Percentiles rank a stretch among this genome's conserved stretches.
Conservation (phyloP, 2,329 filamentous ascomycete genomes). For the Aspergillus tamarii region DNA sequence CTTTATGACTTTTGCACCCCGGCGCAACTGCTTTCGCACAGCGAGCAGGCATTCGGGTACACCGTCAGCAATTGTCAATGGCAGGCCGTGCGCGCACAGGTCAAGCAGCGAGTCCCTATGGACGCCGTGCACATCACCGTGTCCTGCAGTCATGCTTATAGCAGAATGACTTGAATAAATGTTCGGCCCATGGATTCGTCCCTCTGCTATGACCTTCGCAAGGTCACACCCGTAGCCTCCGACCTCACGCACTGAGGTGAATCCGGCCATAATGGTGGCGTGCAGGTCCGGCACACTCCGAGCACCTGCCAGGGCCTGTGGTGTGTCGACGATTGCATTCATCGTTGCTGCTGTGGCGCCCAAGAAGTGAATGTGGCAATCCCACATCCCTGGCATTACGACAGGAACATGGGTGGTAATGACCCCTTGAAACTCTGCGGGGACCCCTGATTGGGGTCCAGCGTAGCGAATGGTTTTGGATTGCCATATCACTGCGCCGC, state of each 20-base stretch:
- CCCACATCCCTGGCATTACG: conserved; percentile 58
- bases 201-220: conserved; percentile 47
- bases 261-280: conserved; percentile 51
- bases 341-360: conserved; percentile 34
- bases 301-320: conserved; percentile 44
- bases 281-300: conserved; percentile 46
- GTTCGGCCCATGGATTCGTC: conserved; percentile 51
- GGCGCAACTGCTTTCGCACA: conserved; percentile 49
- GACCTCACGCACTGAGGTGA: conserved; percentile 56
- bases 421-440: conserved; percentile 35
- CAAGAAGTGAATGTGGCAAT: conserved; percentile 55
- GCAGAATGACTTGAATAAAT: conserved; percentile 52
- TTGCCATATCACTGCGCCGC: conserved; percentile 46
- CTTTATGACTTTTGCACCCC: conserved; percentile 55
- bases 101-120: conserved; percentile 5
- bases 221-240: conserved; percentile 53
- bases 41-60: conserved; percentile 49
- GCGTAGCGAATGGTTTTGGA: conserved; percentile 47
- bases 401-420: conserved; percentile 43
- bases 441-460: conserved; percentile 35
- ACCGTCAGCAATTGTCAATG: conserved; percentile 49
- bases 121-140: conserved; percentile 48
- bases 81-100: conserved; percentile 17
- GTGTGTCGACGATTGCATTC: conserved; percentile 18
- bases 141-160: conserved; percentile 54